Percentiles rank a stretch among this genome's conserved stretches.
Conservation (phyloP, 1,139 yeast species). For the Kodamaea suecica region DNA sequence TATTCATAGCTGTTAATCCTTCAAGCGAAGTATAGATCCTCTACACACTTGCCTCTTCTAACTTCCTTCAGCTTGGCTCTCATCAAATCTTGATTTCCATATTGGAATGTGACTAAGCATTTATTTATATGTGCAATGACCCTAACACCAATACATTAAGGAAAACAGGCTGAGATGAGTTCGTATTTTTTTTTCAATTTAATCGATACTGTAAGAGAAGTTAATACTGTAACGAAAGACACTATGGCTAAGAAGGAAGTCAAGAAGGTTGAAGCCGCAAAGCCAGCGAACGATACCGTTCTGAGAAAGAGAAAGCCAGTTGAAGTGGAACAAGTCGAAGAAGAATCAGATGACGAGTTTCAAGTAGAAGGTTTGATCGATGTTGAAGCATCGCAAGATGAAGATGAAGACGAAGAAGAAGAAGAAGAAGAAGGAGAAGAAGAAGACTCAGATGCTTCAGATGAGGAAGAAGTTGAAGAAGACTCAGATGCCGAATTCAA, state of each 20-base stretch:
- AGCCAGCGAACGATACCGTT: slow-evolving; percentile 5
- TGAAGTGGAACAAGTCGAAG: slow-evolving; percentile 16
- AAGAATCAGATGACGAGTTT: slow-evolving; percentile 25
- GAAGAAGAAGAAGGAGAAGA: slow-evolving; percentile 26
- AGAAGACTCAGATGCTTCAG: too few species aligned
- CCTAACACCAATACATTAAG: background rate
- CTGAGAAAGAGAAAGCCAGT: slow-evolving; percentile 18
- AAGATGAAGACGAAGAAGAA: slow-evolving; percentile 26
- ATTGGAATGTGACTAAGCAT: slow-evolving; percentile 6
- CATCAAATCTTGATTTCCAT: too few species aligned
- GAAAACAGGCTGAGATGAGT: slow-evolving; percentile 7
- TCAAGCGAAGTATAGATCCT: too few species aligned
- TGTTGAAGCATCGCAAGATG: slow-evolving; percentile 16
- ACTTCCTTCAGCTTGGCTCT: too few species aligned
- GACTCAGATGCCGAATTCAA: slow-evolving; percentile 67
- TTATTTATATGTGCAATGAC: too few species aligned
- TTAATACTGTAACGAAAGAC: slow-evolving; percentile 1
- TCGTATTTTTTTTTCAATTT: slow-evolving; percentile 8
- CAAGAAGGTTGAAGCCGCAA: slow-evolving; percentile 5
- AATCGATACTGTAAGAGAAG: background rate
- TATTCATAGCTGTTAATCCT: slow-evolving; percentile 36
- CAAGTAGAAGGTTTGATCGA: slow-evolving; percentile 29
- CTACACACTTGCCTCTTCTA: too few species aligned
- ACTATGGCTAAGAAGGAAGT: slow-evolving; percentile 10
- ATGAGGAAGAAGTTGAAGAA: slow-evolving; percentile 29